Conservation (phyloP, 768 basidiomycete genomes). For the Mycena crocata region DNA sequence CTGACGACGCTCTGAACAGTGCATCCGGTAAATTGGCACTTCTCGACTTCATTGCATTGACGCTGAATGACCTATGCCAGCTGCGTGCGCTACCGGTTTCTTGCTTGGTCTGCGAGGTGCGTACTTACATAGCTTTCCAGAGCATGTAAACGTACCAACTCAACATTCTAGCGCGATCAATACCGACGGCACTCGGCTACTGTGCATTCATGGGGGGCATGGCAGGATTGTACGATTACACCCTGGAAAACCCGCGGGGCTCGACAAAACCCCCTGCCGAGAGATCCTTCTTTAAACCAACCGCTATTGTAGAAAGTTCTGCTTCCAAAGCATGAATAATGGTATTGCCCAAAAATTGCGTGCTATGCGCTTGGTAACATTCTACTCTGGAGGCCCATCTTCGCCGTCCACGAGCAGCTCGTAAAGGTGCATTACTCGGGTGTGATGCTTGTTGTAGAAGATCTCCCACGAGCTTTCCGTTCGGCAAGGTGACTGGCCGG, state of each 20-base stretch:
- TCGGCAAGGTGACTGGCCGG: conserved; percentile 50
- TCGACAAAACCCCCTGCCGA: conserved; percentile 62
- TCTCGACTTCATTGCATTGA: background rate
- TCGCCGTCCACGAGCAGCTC: conserved; percentile 38
- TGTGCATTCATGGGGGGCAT: conserved; percentile 83
- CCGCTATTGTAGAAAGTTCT: conserved; percentile 41
- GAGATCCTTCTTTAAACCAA: conserved; percentile 84
- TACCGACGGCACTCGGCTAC: conserved; percentile 84
- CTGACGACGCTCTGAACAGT: conserved; percentile 84
- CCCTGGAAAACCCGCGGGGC: conserved; percentile 62
- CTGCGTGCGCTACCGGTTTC: conserved; percentile 94
- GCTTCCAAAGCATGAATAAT: conserved; percentile 21
- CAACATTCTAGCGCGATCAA: conserved; percentile 72
- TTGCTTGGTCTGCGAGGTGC: conserved; percentile 86
- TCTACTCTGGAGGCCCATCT: conserved; percentile 17
- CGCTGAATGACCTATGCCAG: conserved; percentile 10
- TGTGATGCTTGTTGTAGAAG: conserved; percentile 60
- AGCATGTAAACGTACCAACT: background rate
- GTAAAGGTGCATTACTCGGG: conserved; percentile 56
- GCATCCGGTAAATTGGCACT: conserved; percentile 58
- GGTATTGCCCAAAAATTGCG: conserved; percentile 20
- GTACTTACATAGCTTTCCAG: conserved; percentile 35
- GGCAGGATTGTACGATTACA: conserved; percentile 85
- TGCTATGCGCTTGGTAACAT: background rate
- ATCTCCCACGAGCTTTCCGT: conserved; percentile 60